These are phyloP conservation scores for Vanilla planifolia DNA, from an alignment of 106 monocot genomes.

Conservation along the genomic window DNA sequence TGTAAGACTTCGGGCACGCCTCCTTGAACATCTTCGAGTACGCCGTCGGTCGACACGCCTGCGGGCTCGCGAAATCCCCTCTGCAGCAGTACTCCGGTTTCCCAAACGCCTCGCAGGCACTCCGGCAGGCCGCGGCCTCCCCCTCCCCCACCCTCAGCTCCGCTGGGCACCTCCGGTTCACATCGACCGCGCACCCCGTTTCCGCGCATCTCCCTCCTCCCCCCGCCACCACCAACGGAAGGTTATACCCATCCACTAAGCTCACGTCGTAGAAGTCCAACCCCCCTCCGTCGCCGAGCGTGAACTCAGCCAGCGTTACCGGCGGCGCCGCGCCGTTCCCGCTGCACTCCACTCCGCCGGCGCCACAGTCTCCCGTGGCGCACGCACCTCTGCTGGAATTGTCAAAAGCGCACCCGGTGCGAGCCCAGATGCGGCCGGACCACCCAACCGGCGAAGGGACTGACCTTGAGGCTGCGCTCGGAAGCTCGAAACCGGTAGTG, in stretches of 20 bases:
- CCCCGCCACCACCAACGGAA: conserved; percentile 11
- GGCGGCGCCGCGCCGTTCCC: conserved; percentile 5
- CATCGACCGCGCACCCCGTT: conserved; percentile 32
- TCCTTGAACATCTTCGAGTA: conserved; percentile 17
- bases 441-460: neutral
- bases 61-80: conserved; percentile 13
- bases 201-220: conserved; percentile 8
- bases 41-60: conserved; percentile 13
- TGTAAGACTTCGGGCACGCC: conserved; percentile 19
- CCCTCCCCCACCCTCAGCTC: conserved; percentile 37
- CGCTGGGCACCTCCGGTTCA: conserved; percentile 37
- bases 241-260: conserved; percentile 14
- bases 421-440: conserved; percentile 19
- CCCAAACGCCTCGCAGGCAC: conserved; percentile 33
- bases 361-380: conserved; percentile 12
- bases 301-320: conserved; percentile 16
- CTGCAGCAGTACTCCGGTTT: conserved; percentile 31
- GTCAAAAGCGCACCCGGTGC: conserved; percentile 9
- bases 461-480: neutral
- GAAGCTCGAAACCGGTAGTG: conserved; percentile 15
- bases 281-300: conserved; percentile 1
- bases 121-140: conserved; percentile 21
- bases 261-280: conserved; percentile 18
- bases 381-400: neutral
- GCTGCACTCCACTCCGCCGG: conserved; percentile 1